These are phyloP conservation scores for Pontederia crassipes DNA, from an alignment of 176 grass and related monocot species.

Conservation along the genomic window DNA sequence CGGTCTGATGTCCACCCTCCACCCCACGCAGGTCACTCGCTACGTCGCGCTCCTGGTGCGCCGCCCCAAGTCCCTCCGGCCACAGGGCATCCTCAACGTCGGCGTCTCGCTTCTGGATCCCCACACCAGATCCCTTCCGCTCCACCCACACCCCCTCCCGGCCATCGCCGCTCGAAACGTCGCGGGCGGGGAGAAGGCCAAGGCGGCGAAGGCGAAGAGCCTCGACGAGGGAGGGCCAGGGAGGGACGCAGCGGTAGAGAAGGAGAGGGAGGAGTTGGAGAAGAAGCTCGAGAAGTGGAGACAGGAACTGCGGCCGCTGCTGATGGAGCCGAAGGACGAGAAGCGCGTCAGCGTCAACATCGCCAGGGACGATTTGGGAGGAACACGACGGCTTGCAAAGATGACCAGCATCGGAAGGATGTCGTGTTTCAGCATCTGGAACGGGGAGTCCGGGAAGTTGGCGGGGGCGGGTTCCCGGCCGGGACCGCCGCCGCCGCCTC, in stretches of 20 bases:
- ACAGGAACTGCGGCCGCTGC: neutral
- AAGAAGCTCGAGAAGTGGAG: slow-evolving; percentile 13
- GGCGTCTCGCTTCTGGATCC: slow-evolving; percentile 19
- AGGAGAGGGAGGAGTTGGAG: slow-evolving; percentile 1
- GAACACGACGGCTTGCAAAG: neutral
- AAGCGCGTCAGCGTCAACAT: neutral
- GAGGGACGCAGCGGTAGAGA: neutral
- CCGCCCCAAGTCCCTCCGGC: slow-evolving; percentile 22
- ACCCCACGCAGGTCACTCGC: slow-evolving; percentile 4
- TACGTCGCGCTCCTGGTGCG: slow-evolving; percentile 25
- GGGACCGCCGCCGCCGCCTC: neutral
- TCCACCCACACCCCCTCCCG: slow-evolving; percentile 4
- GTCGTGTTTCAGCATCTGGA: slow-evolving; percentile 10
- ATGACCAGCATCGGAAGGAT: slow-evolving; percentile 13
- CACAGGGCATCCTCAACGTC: slow-evolving; percentile 31
- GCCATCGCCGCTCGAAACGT: neutral
- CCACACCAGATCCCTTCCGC: slow-evolving; percentile 16
- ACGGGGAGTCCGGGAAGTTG: slow-evolving; percentile 6
- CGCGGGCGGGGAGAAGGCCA: slow-evolving; percentile 7
- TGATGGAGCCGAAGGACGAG: slow-evolving; percentile 1
- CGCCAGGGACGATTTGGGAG: neutral
- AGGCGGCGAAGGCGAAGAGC: neutral
- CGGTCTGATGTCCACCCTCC: slow-evolving; percentile 22
- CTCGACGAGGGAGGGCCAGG: neutral
- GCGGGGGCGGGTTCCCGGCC: neutral